Base-by-base conservation (phyloP, 495 filamentous ascomycete species). In the Lasiosphaeria hispida region DNA sequence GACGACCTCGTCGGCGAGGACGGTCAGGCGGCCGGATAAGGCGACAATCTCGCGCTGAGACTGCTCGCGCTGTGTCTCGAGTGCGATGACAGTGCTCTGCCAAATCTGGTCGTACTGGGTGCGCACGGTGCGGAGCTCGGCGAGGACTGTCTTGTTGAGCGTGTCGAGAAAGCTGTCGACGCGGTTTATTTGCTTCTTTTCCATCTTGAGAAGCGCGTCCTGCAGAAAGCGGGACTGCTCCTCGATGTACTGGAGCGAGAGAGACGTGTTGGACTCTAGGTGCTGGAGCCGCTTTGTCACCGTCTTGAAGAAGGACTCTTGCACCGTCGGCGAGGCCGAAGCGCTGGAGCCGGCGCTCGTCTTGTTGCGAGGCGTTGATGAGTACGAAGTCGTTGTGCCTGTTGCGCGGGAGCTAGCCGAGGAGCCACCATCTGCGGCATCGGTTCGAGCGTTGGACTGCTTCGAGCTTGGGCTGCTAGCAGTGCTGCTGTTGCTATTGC, bases 281-380 rank as follows among this genome's bases (percentile, higher is more conserved):
- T 88, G 83, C 63, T 92, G 88, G 6, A 98, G 83, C 39, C 94
- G 89, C 69, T 97, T 96, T 59, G 91, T 89, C 4, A 98, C 86
- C 7, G 90, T 90, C 72, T 97, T 97, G 81, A 96, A 98, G 75
- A 98, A 97, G 7, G 87, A 91, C 70, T 97, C 94, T 73, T 98
- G 94, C 4, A 91, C 93, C 0, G 91, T 92, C 10, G 93, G 92
- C 14, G 82, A 84, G 2, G 90, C 71, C 15, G 81, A 69, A 10
- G 87, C 81, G 43, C 75, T 69, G 10, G 83, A 75, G 7, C 66
- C 57, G 34, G 75, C 57, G 58, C 68, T 82, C 17, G 72, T 74
- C 33, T 75, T 81, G 62, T 69, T 79, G 55, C 77, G 69, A 10
- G 50, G 40, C 40, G 63, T 47, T 45, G n/a, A 37, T 23, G 5